Evolutionary conservation across 2,329 filamentous ascomycete genomes (phyloP), one percentile per base, ranked within the genome.

Genomic region (Colletotrichum sp.): DNA sequence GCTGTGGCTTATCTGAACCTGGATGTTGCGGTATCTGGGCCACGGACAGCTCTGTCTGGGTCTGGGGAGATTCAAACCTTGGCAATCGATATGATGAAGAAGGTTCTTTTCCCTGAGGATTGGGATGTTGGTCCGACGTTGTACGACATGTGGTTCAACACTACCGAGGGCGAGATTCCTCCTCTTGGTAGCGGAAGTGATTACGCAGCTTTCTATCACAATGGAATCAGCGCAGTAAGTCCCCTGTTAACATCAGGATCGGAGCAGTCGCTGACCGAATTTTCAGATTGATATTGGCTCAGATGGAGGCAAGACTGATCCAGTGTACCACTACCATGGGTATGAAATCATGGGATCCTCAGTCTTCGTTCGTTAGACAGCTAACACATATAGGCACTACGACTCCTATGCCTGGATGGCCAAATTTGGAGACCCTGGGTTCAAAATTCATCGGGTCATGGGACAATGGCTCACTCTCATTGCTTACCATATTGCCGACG

Each of bases 391-490:
- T 4, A 76, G 73, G 21, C 68, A 76, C 26, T 76, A 76, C 6
- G 73, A 76, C 28, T 76, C 36, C 0, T 89, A 88, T 76, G 85
- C 87, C 74, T 90, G 89, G 89, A 90, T 90, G 88, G 78, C 81
- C 0, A 87, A 83, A 0, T 90, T 85, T 72, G 89, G 88, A 7
- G 89, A 90, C 78, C 88, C 88, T 0, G 88, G 86, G 4, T 90
- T 89, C 79, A 80, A 84, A 62, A 85, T 86, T 2, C 89, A 90
- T 78, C 84, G 85, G 9, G 87, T 86, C 4, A 88, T 90, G 78
- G 88, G 87, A 8, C 87, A 89, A 10, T 72, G 68, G 68, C 63
- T 76, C 39, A 32, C 69, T n/a, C 32, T 76, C 16, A 57, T 76
- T n/a, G 73, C 70, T 8, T 76, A 68, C 18, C 73, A 76, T 7